Evolutionary conservation across 1,139 yeast species (phyloP).

Genomic region (Taphrina flavorubra): DNA sequence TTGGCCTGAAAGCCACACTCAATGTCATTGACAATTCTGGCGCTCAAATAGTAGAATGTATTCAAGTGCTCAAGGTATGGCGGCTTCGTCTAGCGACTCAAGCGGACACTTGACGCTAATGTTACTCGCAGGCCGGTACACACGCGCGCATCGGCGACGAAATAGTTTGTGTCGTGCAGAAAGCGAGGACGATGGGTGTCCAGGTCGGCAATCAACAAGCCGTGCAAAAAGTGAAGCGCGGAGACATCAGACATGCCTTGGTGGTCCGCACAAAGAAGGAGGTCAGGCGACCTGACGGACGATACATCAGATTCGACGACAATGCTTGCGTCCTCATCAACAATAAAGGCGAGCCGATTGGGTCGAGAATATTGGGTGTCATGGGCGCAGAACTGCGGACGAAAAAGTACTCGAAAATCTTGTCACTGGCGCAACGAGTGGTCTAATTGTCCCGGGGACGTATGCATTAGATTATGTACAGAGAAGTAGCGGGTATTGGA

Average conservation of each 20-base stretch:
- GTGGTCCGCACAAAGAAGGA: constrained; percentile 93
- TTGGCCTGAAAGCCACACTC: constrained; percentile 47
- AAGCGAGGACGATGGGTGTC: constrained; percentile 71
- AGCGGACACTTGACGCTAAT: no score
- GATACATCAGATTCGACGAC: constrained; percentile 86
- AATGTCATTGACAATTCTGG: constrained; percentile 57
- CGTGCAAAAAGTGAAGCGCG: constrained; percentile 78
- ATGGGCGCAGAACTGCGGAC: constrained; percentile 91
- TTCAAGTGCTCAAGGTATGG: constrained; percentile 75
- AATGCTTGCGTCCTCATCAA: constrained; percentile 95
- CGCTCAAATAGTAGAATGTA: constrained; percentile 93
- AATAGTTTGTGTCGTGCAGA: constrained; percentile 92
- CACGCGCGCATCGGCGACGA: constrained; percentile 61
- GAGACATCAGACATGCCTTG: constrained; percentile 95
- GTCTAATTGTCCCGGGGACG: constrained; percentile 53
- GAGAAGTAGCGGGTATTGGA: constrained; percentile 4
- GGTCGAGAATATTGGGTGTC: constrained; percentile 77
- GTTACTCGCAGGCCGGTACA: constrained; percentile 64
- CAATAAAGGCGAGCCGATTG: constrained; percentile 86
- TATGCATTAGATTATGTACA: constrained; percentile 23
- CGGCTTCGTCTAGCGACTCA: no score
- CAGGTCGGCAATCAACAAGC: constrained; percentile 59
- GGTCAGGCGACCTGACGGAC: constrained; percentile 83
- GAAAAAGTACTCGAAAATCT: constrained; percentile 82
- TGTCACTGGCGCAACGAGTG: constrained; percentile 88